Evolutionary conservation across 768 basidiomycete species (phyloP).

Genomic region (Suillus alpinus): DNA sequence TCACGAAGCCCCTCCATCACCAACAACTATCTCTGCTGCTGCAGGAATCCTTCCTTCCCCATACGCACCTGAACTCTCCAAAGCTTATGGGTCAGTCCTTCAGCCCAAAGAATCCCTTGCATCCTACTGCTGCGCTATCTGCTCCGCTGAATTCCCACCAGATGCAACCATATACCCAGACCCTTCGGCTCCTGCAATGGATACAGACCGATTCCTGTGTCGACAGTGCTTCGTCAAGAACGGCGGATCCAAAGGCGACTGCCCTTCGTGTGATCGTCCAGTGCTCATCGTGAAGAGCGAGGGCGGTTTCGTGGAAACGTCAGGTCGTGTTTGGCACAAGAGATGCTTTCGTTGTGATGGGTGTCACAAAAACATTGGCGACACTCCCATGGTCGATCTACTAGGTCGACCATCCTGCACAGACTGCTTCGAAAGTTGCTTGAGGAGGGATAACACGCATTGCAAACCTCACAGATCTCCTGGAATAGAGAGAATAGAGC

Average conservation of each 20-base stretch:
- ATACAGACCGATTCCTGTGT: slow-evolving; percentile 62
- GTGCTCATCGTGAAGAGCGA: slow-evolving; percentile 75
- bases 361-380: slow-evolving; percentile 71
- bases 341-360: slow-evolving; percentile 74
- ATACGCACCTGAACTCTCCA: slow-evolving; percentile 63
- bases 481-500: slow-evolving; percentile 24
- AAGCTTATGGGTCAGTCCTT: slow-evolving; percentile 82
- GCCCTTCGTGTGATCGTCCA: slow-evolving; percentile 62
- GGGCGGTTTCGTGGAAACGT: slow-evolving; percentile 73
- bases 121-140: slow-evolving; percentile 66
- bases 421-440: slow-evolving; percentile 77
- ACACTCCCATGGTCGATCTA: slow-evolving; percentile 79
- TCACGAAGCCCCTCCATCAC: slow-evolving; percentile 20
- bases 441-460: slow-evolving; percentile 50
- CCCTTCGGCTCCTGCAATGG: slow-evolving; percentile 31
- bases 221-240: slow-evolving; percentile 66
- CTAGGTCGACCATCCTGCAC: slow-evolving; percentile 75
- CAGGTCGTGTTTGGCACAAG: slow-evolving; percentile 76
- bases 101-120: slow-evolving; percentile 75
- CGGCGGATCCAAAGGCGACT: slow-evolving; percentile 77
- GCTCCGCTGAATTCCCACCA: slow-evolving; percentile 64
- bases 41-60: slow-evolving; percentile 61
- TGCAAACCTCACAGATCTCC: slow-evolving; percentile 37
- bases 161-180: slow-evolving; percentile 88
- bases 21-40: slow-evolving; percentile 50